Conservation (phyloP, 2,329 filamentous ascomycete species). For the Phyllosticta citriasiana region DNA sequence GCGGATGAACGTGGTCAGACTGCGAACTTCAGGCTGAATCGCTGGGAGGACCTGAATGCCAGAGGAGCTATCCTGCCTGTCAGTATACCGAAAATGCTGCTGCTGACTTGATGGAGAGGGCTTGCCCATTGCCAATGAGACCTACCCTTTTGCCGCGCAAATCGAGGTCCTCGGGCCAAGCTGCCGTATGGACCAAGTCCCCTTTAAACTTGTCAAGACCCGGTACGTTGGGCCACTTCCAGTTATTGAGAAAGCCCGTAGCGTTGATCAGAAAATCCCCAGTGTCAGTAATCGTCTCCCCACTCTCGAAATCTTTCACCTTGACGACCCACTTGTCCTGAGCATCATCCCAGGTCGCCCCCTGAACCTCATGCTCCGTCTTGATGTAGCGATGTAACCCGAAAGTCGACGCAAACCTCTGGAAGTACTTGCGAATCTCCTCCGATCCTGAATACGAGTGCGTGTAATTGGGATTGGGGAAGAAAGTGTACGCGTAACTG, state of each 20-base stretch:
- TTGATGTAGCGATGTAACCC: constrained; percentile 27
- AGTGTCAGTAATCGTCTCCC: constrained; percentile 12
- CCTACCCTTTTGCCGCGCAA: constrained; percentile 39
- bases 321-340: constrained; percentile 19
- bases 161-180: constrained; percentile 44
- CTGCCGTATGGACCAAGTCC: constrained; percentile 44
- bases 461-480: constrained; percentile 36
- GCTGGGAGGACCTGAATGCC: constrained; percentile 44
- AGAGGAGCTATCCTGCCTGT: constrained; percentile 34
- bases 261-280: constrained; percentile 18
- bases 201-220: constrained; percentile 45
- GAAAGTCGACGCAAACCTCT: constrained; percentile 32
- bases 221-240: constrained; percentile 30
- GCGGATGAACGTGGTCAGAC: constrained; percentile 41
- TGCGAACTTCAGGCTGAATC: constrained; percentile 35
- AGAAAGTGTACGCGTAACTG: constrained; percentile 43
- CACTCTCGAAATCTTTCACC: constrained; percentile 12
- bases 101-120: constrained; percentile 15
- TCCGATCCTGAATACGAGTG: constrained; percentile 33
- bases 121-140: constrained; percentile 43
- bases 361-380: constrained; percentile 22
- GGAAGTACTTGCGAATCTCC: constrained; percentile 36
- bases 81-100: constrained; percentile 16
- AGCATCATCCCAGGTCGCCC: constrained; percentile 21
- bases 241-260: constrained; percentile 17